phyloP scores from a whole-genome alignment of 2,329 filamentous ascomycete genomes.

The Talaromyces albobiverticillius region DNA sequence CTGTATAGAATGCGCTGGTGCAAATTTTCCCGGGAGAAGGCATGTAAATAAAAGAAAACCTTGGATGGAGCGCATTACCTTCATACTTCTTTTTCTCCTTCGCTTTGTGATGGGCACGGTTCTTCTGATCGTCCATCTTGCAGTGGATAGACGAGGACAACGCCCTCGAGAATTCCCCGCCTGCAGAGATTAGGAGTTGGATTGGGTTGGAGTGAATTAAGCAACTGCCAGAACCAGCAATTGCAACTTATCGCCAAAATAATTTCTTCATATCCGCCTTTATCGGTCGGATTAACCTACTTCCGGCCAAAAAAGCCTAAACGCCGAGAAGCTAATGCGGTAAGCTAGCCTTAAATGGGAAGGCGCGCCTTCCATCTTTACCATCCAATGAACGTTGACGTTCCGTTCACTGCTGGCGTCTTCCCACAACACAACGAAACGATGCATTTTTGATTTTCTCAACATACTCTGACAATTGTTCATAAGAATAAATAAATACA shows the following conservation, averaged over 20 bases:
- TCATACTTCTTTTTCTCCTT: slow-evolving; percentile 83
- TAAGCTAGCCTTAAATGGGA: background rate
- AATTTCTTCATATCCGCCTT: slow-evolving; percentile 17
- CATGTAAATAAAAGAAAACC: slow-evolving; percentile 8
- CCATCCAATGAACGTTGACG: background rate
- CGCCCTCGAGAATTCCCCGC: slow-evolving; percentile 10
- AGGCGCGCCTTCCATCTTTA: background rate
- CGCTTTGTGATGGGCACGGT: slow-evolving; percentile 78
- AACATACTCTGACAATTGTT: no score
- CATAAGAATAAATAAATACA: no score
- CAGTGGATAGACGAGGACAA: background rate
- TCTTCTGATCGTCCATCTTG: slow-evolving; percentile 75
- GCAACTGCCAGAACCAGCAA: background rate
- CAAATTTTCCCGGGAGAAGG: background rate
- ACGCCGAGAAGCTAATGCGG: no score
- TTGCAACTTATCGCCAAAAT: slow-evolving; percentile 12
- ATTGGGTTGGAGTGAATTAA: background rate
- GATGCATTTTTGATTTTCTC: no score
- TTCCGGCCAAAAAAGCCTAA: slow-evolving; percentile 4
- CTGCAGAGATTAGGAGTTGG: slow-evolving; percentile 15
- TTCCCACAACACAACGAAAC: no score
- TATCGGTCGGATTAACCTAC: slow-evolving; percentile 13
- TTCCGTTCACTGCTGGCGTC: background rate
- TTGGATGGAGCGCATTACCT: slow-evolving; percentile 45
- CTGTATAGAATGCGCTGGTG: background rate